Percentiles rank a stretch among this genome's conserved stretches.
These are phyloP conservation scores for Thinopyrum elongatum DNA, from an alignment of 176 grass and related monocot species.

Conservation along the genomic window DNA sequence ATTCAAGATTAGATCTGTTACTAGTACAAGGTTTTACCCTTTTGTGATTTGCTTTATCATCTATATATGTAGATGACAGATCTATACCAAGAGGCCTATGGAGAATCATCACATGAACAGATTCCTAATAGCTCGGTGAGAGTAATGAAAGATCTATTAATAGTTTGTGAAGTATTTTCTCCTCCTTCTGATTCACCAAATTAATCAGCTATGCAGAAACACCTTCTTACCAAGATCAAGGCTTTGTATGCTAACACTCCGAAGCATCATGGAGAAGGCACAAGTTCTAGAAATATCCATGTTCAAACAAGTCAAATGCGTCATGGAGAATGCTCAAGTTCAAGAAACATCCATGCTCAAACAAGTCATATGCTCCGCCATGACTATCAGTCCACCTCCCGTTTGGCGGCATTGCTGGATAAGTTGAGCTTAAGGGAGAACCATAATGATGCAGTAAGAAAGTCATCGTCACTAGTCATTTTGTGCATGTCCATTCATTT, in stretches of 20 bases:
- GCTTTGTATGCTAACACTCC: background rate
- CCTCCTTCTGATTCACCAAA: background rate
- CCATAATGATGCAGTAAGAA: background rate
- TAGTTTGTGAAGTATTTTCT: background rate
- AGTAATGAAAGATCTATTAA: background rate
- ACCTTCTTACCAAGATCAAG: constrained; percentile 20
- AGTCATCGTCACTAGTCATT: background rate
- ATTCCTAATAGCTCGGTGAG: constrained; percentile 22
- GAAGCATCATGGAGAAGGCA: background rate
- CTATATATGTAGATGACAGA: background rate
- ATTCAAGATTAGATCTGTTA: too few species aligned
- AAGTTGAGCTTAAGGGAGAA: background rate
- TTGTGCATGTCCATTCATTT: background rate
- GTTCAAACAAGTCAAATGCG: background rate
- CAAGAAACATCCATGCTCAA: background rate
- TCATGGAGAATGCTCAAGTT: background rate
- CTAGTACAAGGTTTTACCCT: too few species aligned
- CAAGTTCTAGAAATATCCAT: background rate
- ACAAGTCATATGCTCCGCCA: background rate
- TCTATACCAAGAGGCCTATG: background rate
- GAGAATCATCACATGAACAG: background rate
- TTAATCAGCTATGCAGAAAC: background rate
- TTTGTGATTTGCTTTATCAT: background rate
- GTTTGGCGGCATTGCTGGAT: background rate
- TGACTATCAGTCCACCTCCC: background rate